Conservation (phyloP, 75 land plant species). For the Cunninghamia lanceolata region DNA sequence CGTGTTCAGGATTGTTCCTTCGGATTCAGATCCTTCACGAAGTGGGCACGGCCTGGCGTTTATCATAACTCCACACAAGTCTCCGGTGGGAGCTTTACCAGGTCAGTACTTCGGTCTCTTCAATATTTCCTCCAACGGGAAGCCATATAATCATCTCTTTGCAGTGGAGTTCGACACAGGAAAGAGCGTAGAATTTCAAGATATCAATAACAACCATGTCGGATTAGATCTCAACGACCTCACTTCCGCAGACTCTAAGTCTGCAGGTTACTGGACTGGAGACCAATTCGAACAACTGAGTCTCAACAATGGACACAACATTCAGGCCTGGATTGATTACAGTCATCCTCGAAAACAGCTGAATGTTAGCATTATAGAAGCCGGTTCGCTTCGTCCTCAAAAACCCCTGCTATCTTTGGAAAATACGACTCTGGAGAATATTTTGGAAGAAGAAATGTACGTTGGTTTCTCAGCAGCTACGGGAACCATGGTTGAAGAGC, state of each 20-base stretch:
- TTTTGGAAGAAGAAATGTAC: no score
- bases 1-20: no score
- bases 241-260: not conserved
- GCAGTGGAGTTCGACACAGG: conserved; percentile 15
- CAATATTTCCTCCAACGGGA: conserved; percentile 4
- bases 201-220: conserved; percentile 16
- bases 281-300: not conserved
- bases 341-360: no score
- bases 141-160: not conserved
- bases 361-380: no score
- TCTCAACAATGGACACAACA: not conserved
- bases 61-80: conserved; percentile 8
- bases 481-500: conserved; percentile 9
- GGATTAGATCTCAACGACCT: conserved; percentile 12
- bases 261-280: conserved; percentile 9
- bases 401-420: no score
- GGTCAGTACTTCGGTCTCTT: conserved; percentile 8
- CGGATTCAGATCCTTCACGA: not conserved
- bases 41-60: conserved; percentile 16
- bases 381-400: no score
- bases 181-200: not conserved
- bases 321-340: no score
- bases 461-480: not conserved
- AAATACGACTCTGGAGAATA: no score
- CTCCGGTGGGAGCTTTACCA: not conserved